Evolutionary conservation across 371 early-diverging fungal genomes (phyloP).

Genomic region (Mucor irregularis): DNA sequence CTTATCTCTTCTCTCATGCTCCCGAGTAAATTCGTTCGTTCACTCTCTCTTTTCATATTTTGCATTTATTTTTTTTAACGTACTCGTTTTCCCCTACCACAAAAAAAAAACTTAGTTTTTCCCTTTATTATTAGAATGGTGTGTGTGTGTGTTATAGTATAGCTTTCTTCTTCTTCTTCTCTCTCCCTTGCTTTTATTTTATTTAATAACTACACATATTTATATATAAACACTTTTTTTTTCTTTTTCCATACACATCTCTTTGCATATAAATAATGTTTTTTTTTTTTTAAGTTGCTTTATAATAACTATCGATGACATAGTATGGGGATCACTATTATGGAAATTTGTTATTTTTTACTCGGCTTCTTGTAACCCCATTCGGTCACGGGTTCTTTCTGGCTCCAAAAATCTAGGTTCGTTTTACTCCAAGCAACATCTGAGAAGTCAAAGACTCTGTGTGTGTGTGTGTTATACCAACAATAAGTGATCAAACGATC

Average conservation of each 20-base stretch:
- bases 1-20: conserved; percentile 76
- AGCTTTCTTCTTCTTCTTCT: background rate
- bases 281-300: background rate
- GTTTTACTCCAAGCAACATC: conserved; percentile 20
- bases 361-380: background rate
- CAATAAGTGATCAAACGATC: too few species aligned
- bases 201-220: too few species aligned
- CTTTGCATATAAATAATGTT: too few species aligned
- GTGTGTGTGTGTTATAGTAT: too few species aligned
- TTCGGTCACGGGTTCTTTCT: conserved; percentile 19
- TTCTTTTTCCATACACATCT: background rate
- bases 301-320: too few species aligned
- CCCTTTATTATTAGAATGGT: too few species aligned
- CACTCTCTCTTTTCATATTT: background rate
- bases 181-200: too few species aligned
- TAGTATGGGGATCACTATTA: background rate
- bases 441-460: conserved; percentile 18
- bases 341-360: background rate
- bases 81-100: too few species aligned
- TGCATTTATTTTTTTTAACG: background rate
- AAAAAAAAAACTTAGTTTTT: too few species aligned
- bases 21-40: conserved; percentile 38
- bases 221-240: too few species aligned
- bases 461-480: too few species aligned
- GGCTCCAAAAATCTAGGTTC: conserved; percentile 19